phyloP scores from a whole-genome alignment of 331 rosid species.

The Stylosanthes scabra region DNA sequence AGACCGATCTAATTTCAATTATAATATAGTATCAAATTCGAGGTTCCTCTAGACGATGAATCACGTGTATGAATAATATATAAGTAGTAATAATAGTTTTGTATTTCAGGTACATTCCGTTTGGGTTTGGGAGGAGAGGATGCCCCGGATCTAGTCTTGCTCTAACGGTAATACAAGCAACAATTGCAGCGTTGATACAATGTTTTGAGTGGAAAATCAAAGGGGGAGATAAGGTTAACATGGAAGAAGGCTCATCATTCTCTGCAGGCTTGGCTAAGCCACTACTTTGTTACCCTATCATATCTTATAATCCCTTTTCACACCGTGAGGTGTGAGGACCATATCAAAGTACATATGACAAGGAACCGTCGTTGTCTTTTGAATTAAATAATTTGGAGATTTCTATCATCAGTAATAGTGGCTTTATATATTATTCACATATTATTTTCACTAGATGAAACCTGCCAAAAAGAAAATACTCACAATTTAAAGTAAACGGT shows the following conservation, averaged over 20 bases:
- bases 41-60: no score
- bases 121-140: slow-evolving; percentile 73
- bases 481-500: not conserved
- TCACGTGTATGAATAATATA: no score
- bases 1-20: no score
- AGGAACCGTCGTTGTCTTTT: not conserved
- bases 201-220: slow-evolving; percentile 63
- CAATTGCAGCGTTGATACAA: slow-evolving; percentile 63
- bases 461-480: not conserved
- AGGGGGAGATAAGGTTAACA: slow-evolving; percentile 36
- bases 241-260: slow-evolving; percentile 53
- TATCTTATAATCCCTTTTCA: slow-evolving; percentile 36
- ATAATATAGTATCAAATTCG: no score
- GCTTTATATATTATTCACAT: no score
- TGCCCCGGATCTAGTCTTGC: slow-evolving; percentile 73
- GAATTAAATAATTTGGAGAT: not conserved
- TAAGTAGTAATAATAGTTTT: no score
- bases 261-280: slow-evolving; percentile 51
- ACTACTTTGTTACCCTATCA: slow-evolving; percentile 45
- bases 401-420: no score
- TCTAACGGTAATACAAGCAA: slow-evolving; percentile 46
- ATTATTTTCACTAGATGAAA: not conserved
- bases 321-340: no score
- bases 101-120: slow-evolving; percentile 53
- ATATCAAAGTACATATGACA: no score